Percentiles rank a stretch among this genome's conserved stretches.
Conservation (phyloP, 495 filamentous ascomycete species). For the Penicillium fimorum region DNA sequence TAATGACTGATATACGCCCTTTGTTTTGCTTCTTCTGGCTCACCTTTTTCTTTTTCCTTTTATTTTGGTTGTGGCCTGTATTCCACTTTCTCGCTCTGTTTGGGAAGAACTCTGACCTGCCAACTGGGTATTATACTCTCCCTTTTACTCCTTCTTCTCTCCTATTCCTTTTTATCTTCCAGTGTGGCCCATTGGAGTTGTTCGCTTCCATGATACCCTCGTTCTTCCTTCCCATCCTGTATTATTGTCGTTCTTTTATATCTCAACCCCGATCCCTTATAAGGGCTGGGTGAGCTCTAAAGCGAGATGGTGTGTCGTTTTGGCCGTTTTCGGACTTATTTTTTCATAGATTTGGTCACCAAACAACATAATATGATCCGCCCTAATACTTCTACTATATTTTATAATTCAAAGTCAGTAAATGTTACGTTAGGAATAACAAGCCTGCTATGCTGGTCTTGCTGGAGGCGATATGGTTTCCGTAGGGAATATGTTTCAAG, state of each 20-base stretch:
- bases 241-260: conserved; percentile 13
- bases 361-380: background rate
- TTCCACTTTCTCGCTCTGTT: conserved; percentile 4
- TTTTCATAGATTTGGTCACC: conserved; percentile 9
- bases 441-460: background rate
- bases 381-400: background rate
- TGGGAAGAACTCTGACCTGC: background rate
- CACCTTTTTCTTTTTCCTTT: conserved; percentile 2
- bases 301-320: background rate
- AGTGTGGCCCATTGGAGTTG: conserved; percentile 9
- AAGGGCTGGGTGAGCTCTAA: background rate
- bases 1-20: conserved; percentile 27
- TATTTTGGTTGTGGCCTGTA: conserved; percentile 5
- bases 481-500: too few species aligned
- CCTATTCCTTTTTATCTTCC: background rate
- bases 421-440: background rate
- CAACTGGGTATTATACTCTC: background rate
- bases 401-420: background rate
- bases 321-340: background rate
- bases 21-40: background rate
- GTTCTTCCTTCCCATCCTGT: conserved; percentile 13
- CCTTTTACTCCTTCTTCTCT: background rate
- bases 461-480: background rate
- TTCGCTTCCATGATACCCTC: conserved; percentile 24
- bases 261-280: background rate